Base-by-base conservation (phyloP, 352 stramenopile species). In the Globisporangium apiculatum region DNA sequence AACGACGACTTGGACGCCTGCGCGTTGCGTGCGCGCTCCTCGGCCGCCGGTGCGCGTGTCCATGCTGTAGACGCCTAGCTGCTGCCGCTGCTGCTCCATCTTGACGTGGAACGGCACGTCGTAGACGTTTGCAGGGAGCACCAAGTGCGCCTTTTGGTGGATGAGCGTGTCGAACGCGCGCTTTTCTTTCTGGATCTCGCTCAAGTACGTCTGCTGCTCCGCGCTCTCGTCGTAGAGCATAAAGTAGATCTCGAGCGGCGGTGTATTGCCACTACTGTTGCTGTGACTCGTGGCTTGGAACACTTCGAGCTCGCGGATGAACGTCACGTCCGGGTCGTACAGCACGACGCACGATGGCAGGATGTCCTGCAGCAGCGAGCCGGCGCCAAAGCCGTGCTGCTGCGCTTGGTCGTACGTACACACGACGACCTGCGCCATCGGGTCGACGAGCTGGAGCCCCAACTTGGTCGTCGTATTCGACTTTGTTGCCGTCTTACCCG, bases 81-180 rank as follows among this genome's bases (percentile, higher is more conserved):
- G 70, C 9, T 85, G 66, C 54, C 78, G 70, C 48, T 73, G 69
- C 57, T 76, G 70, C 48, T 74, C 70, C 45, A 84, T 69, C 61
- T 89, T 92, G 60, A 87, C 73, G 64, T 91, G 78, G 48, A 86
- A 79, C 8, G 84, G 85, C n/a, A 91, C 57, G 58, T 91, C 84
- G 53, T 87, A 89, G 24, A 91, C 84, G 57, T 93, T 94, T n/a
- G 77, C 73, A 51, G 86, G 84, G 64, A 97, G 76, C 67, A 97
- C 89, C 55, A 97, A 71, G 48, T 94, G 76, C 52, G 79, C 86
- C 71, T 99, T 98, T 66, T 98, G 88, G 61, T 98, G 75, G 58
- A 99, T 99, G 9, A 99, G 78, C 41, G 82, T 86, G 49, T 98
- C 95, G 72, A 99, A 99, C 4, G 95, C 83, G 15, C 95, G 89